A percentile compares a stretch with the other conserved stretches of the same genome.
phyloP scores from a whole-genome alignment of 176 grass and related monocot species.

The Phyllostachys edulis region DNA sequence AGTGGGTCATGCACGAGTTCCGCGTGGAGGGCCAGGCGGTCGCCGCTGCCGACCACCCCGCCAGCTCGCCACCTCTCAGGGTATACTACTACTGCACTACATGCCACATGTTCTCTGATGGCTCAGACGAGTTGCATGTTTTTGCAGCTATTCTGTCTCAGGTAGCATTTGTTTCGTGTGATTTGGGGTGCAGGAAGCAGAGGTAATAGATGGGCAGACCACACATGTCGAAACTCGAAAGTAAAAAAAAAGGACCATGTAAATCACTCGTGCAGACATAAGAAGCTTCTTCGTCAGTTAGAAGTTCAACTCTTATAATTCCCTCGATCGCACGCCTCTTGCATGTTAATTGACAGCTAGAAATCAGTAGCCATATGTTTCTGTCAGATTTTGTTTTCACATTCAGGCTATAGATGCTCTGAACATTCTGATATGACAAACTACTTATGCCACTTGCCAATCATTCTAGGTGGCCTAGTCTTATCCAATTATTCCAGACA shows the following conservation, averaged over 20 bases:
- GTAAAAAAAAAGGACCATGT: not conserved
- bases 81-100: not conserved
- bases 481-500: slow-evolving; percentile 7
- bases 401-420: not conserved
- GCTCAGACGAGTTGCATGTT: not conserved
- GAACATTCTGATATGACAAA: slow-evolving; percentile 40
- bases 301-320: not conserved
- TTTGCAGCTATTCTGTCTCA: not conserved
- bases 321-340: not conserved
- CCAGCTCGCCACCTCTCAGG: slow-evolving; percentile 8
- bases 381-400: not conserved
- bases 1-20: slow-evolving; percentile 90
- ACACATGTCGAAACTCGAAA: not conserved
- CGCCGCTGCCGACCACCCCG: slow-evolving; percentile 6
- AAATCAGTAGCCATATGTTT: not conserved
- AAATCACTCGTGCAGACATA: not conserved
- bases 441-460: slow-evolving; percentile 24
- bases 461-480: slow-evolving; percentile 23
- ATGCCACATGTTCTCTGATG: not conserved
- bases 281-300: not conserved
- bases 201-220: not conserved
- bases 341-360: not conserved
- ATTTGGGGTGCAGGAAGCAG: not conserved
- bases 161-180: slow-evolving; percentile 1
- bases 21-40: slow-evolving; percentile 40